Evolutionary conservation across 352 stramenopile genomes (phyloP), one percentile per base, ranked within the genome.

Genomic region (Thalassiosira livingstoniorum): DNA sequence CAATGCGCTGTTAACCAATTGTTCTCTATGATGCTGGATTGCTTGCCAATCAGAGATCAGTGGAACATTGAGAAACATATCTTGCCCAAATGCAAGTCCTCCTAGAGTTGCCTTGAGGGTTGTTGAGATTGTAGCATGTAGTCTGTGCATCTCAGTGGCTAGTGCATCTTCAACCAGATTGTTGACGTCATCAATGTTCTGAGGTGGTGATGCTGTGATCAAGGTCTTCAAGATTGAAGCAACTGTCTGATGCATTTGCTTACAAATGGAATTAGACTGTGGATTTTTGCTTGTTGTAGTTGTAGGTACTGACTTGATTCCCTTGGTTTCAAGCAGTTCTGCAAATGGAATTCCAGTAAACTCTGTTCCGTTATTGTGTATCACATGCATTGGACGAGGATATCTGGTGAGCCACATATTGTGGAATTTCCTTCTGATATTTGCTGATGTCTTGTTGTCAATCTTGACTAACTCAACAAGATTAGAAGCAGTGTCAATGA

Each of bases 1-100:
- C 31, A 76, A 25, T 53, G 79, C 72, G 39, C 79, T 27, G 65
- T 83, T 74, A 18, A 90, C 66, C 21, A 76, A 37, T 23, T 75
- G 60, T 81, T 90, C 45, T 29, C 60, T 13, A 42, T 65, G 57
- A 18, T 69, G 25, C 2, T 29, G 61, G 55, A 89, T 85, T 31
- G 58, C 29, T 47, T 77, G 39, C 61, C 58, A 85, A 71, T 89
- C 75, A 32, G 78, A 69, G 57, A 86, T 70, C 2, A 87, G n/a
- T 4, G 67, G 75, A 45, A 86, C 77, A 51, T 89, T 78, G 0
- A 90, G 55, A 57, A 90, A 80, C 83, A 90, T 90, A 45, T 92
- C 82, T 47, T 82, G 65, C 11, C 32, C 60, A 67, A 67, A 68
- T n/a, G 76, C 80, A 18, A 91, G 37, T 15, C 67, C 45, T 29